Evolutionary conservation across 306 rosid genomes (phyloP), one percentile per base, ranked within the genome.

Genomic region (Datisca glomerata): DNA sequence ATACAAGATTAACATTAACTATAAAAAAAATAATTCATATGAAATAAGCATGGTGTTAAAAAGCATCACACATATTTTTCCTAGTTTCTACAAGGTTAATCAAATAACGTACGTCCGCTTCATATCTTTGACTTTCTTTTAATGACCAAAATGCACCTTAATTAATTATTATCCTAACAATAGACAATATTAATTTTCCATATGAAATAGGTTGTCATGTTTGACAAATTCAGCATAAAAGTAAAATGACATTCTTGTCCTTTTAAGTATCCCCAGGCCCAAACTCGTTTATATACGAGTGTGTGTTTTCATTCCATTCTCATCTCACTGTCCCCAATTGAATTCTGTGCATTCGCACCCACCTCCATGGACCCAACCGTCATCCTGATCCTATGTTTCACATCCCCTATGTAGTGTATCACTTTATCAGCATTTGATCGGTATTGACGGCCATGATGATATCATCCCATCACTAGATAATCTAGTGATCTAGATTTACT

Each of bases 31-130:
- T n/a, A n/a, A n/a, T n/a, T n/a, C n/a, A 28, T 47, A 18, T 38
- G 32, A 47, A 28, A 29, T 47, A 47, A 47, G 52, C 18, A 28
- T 31, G 0, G 24, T 47, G n/a, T n/a, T n/a, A n/a, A n/a, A n/a
- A n/a, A n/a, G n/a, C n/a, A n/a, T n/a, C n/a, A n/a, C n/a, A n/a
- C n/a, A n/a, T n/a, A n/a, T n/a, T n/a, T n/a, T n/a, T n/a, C n/a
- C n/a, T n/a, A n/a, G n/a, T n/a, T n/a, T n/a, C n/a, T n/a, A n/a
- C n/a, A n/a, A n/a, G n/a, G n/a, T n/a, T n/a, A n/a, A n/a, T n/a
- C n/a, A n/a, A 59, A 49, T 41, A 43, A 59, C 63, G 80, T 56
- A 66, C 59, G 79, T 70, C 76, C 81, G 73, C 68, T 39, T 45
- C 45, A 45, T 38, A 47, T 42, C 61, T 64, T 73, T 80, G 82